These are phyloP conservation scores for Leccinum subtestaceum DNA, from an alignment of 768 basidiomycete species.

Conservation along the genomic window DNA sequence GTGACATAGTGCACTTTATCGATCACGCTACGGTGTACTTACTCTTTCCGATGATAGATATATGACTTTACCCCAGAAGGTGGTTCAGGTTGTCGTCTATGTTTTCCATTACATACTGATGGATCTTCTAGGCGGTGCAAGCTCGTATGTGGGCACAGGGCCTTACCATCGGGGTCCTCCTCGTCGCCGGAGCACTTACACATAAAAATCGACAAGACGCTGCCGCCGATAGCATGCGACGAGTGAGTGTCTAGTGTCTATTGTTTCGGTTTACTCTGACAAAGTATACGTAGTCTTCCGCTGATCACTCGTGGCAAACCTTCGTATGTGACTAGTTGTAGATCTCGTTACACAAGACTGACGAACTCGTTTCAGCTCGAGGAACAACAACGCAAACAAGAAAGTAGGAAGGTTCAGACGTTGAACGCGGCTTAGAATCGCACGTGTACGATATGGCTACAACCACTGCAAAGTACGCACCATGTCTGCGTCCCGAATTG, in stretches of 20 bases:
- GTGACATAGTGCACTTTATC: constrained; percentile 24
- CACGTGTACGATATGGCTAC: background rate
- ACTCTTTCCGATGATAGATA: constrained; percentile 11
- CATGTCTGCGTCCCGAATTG: no score
- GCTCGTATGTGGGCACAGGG: constrained; percentile 90
- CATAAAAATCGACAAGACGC: constrained; percentile 45
- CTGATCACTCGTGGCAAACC: constrained; percentile 30
- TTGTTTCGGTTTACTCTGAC: background rate
- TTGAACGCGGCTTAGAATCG: constrained; percentile 2
- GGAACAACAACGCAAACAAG: constrained; percentile 27
- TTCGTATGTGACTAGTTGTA: constrained; percentile 19
- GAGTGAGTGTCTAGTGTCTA: constrained; percentile 10
- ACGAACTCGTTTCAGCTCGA: constrained; percentile 20
- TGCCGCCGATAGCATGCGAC: constrained; percentile 24
- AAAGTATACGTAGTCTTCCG: constrained; percentile 7
- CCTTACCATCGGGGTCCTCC: constrained; percentile 69
- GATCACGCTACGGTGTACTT: constrained; percentile 23
- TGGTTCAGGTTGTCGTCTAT: background rate
- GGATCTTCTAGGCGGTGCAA: constrained; percentile 64
- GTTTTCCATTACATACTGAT: background rate
- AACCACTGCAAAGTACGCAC: background rate
- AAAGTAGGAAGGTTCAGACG: constrained; percentile 12
- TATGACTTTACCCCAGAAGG: constrained; percentile 30
- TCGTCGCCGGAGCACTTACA: constrained; percentile 67
- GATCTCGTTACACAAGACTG: background rate